These are phyloP conservation scores for Stephania japonica DNA, from an alignment of 164 flowering plant species.

Conservation along the genomic window DNA sequence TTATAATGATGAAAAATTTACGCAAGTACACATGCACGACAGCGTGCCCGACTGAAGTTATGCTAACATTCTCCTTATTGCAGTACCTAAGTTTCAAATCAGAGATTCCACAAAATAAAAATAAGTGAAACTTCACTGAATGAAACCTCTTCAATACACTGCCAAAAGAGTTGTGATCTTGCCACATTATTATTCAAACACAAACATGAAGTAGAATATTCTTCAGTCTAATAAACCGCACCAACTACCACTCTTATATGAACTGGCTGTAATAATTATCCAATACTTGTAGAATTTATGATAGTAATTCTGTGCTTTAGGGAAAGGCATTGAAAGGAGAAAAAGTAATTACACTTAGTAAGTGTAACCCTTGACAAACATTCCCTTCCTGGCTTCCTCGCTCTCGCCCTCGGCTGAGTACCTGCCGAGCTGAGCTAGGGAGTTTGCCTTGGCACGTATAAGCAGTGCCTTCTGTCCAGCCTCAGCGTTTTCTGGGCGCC, in stretches of 20 bases:
- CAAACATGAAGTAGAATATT: background rate
- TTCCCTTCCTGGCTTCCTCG: constrained; percentile 77
- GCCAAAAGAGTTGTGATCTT: background rate
- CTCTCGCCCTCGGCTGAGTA: constrained; percentile 71
- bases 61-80: no score
- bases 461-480: constrained; percentile 66
- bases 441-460: constrained; percentile 78
- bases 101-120: no score
- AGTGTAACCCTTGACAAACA: constrained; percentile 80
- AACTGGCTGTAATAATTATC: background rate
- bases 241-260: background rate
- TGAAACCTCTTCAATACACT: background rate
- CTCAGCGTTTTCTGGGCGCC: constrained; percentile 62
- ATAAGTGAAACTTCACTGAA: background rate
- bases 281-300: background rate
- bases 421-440: constrained; percentile 75
- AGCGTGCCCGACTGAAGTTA: no score
- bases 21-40: no score
- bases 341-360: constrained; percentile 57
- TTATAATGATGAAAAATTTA: no score
- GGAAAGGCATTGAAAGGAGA: background rate
- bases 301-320: background rate
- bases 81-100: no score
- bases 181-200: constrained; percentile 1
- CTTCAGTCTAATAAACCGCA: background rate